A percentile compares a stretch with the other conserved stretches of the same genome.
Conservation (phyloP, 345 rosid genomes). For the Euphorbia lathyris region DNA sequence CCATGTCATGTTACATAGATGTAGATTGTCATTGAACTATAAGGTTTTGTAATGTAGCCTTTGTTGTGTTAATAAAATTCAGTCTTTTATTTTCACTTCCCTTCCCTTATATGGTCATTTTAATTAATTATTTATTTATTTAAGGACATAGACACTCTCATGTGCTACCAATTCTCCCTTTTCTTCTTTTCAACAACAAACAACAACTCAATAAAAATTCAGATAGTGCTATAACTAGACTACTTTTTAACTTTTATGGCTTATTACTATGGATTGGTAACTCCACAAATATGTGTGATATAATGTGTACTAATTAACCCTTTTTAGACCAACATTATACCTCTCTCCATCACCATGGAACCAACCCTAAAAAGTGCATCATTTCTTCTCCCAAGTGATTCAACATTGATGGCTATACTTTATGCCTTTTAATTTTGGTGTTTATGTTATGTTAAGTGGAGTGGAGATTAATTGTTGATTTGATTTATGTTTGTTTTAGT, state of each 20-base stretch:
- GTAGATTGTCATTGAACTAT: too few species aligned
- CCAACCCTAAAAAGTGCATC: neutral
- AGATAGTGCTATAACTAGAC: too few species aligned
- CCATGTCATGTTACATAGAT: too few species aligned
- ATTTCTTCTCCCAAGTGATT: too few species aligned
- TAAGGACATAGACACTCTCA: conserved; percentile 3
- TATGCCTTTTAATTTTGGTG: too few species aligned
- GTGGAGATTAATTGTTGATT: too few species aligned
- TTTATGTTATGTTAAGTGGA: too few species aligned
- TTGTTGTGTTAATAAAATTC: neutral
- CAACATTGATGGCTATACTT: too few species aligned
- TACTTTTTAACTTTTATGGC: neutral
- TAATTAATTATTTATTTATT: neutral
- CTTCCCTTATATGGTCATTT: neutral
- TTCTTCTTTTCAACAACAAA: neutral
- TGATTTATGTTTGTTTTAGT: too few species aligned
- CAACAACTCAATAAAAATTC: neutral
- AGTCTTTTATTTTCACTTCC: neutral
- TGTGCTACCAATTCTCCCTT: neutral
- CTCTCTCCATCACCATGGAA: neutral
- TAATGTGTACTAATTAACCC: neutral
- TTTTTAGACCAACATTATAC: neutral
- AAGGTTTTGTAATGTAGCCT: too few species aligned
- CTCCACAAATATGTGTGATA: neutral
- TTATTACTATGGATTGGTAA: neutral